phyloP scores from a whole-genome alignment of 495 filamentous ascomycete species.

The Rhizodiscina lignyota region DNA sequence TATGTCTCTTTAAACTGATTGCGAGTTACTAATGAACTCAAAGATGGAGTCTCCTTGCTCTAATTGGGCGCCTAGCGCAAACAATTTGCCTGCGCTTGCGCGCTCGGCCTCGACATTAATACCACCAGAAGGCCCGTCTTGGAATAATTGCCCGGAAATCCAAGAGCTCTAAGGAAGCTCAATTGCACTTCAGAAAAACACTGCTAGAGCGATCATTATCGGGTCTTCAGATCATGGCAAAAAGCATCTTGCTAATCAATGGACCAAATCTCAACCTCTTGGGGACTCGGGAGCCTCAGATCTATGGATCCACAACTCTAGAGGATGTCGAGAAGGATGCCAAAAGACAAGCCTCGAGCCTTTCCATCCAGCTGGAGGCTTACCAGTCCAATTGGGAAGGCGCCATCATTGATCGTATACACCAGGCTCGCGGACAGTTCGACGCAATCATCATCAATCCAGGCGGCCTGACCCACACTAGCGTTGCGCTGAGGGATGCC shows the following conservation, averaged over 20 bases:
- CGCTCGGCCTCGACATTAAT: too few relatives aligned
- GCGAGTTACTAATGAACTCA: too few relatives aligned
- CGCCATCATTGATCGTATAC: conserved; percentile 29
- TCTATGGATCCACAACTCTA: conserved; percentile 52
- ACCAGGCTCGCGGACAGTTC: conserved; percentile 19
- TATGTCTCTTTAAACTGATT: too few relatives aligned
- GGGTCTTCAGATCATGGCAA: background rate
- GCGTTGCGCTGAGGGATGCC: conserved; percentile 51
- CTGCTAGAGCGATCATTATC: too few relatives aligned
- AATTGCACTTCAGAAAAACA: too few relatives aligned
- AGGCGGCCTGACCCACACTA: conserved; percentile 51
- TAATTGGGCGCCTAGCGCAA: too few relatives aligned
- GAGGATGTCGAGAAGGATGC: conserved; percentile 33
- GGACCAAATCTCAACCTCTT: conserved; percentile 71
- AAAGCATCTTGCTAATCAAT: conserved; percentile 51
- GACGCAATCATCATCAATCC: conserved; percentile 56
- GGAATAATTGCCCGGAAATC: too few relatives aligned
- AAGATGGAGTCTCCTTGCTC: too few relatives aligned
- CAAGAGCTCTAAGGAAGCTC: too few relatives aligned
- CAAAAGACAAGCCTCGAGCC: conserved; percentile 26
- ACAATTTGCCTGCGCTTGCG: too few relatives aligned
- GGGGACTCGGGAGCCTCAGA: conserved; percentile 51
- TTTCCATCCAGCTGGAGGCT: conserved; percentile 27
- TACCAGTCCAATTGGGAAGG: conserved; percentile 51
- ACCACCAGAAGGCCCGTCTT: too few relatives aligned